Evolutionary conservation across 345 rosid genomes (phyloP).

Genomic region (Eucalyptus coolabah): DNA sequence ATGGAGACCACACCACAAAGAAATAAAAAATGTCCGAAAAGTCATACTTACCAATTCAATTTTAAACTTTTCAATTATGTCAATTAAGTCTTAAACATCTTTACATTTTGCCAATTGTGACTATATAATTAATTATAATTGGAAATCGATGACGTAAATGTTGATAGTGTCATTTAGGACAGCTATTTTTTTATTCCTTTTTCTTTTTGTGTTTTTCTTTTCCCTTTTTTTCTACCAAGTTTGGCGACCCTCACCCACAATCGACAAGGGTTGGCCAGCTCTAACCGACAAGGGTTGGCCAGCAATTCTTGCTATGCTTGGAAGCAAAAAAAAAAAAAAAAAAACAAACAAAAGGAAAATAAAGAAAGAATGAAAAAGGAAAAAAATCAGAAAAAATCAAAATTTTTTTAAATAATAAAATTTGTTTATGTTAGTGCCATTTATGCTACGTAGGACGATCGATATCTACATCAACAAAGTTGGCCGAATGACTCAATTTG

Average conservation of each 20-base stretch:
- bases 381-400: no score
- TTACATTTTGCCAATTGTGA: neutral
- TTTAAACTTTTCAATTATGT: no score
- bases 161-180: fast-evolving
- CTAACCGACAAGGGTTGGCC: neutral
- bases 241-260: neutral
- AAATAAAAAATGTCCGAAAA: neutral
- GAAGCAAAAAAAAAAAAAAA: neutral
- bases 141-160: no score
- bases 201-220: no score
- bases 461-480: no score
- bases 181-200: no score
- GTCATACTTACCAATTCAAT: neutral
- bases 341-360: no score
- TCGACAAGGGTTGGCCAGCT: neutral
- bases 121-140: no score
- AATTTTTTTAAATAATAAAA: no score
- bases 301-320: neutral
- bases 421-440: no score
- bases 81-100: neutral
- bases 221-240: neutral
- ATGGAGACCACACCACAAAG: neutral
- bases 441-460: no score
- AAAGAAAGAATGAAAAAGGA: no score
- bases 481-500: neutral